Conservation (phyloP, 2,329 filamentous ascomycete genomes). For the Diatrype stigma region DNA sequence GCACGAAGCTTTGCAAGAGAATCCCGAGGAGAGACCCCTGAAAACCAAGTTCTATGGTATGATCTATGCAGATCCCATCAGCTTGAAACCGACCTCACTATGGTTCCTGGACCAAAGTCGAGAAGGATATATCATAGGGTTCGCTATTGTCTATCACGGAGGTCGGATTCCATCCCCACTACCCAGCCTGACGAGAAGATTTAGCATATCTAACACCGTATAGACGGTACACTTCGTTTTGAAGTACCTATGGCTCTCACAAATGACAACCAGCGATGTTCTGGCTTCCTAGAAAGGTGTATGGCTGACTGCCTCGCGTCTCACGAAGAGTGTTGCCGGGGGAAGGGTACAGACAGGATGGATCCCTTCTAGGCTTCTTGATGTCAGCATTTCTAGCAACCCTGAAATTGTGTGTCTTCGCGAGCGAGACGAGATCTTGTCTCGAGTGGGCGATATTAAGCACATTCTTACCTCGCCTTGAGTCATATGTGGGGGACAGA, state of each 20-base stretch:
- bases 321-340: background rate
- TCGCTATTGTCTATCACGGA: background rate
- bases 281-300: background rate
- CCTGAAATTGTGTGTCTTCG: background rate
- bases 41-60: too few species aligned
- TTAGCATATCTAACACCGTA: background rate
- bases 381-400: background rate
- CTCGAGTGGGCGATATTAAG: background rate
- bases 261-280: background rate
- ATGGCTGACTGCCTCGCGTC: background rate
- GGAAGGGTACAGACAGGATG: background rate
- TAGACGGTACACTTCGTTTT: background rate
- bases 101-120: background rate
- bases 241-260: background rate
- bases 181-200: too few species aligned
- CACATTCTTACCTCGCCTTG: background rate
- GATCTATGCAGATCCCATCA: too few species aligned
- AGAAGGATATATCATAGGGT: background rate
- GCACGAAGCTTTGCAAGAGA: too few species aligned
- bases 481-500: background rate
- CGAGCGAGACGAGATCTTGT: background rate
- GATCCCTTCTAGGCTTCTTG: background rate
- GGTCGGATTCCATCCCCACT: background rate
- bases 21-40: too few species aligned
- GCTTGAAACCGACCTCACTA: background rate